Percentiles rank a stretch among this genome's conserved stretches.
Conservation (phyloP, 169 alveolate species). For the Plasmodium billcollinsi region DNA sequence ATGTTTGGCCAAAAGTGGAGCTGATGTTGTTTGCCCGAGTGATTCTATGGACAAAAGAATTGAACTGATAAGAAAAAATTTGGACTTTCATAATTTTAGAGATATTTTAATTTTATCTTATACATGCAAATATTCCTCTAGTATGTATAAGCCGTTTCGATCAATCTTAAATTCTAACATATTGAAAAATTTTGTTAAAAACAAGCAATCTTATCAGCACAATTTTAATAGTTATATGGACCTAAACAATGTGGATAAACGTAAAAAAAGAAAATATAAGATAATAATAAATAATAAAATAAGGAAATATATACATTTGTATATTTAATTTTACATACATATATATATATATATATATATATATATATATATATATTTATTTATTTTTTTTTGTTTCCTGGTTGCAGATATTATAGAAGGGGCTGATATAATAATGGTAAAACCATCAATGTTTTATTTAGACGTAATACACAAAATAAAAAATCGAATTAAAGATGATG, state of each 20-base stretch:
- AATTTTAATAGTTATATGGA: slow-evolving; percentile 78
- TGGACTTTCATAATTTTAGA: slow-evolving; percentile 79
- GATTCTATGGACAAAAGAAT: slow-evolving; percentile 94
- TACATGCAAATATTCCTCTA: slow-evolving; percentile 89
- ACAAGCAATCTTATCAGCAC: slow-evolving; percentile 87
- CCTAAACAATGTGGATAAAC: slow-evolving; percentile 73
- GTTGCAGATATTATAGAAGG: slow-evolving; percentile 81
- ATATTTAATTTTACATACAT: background rate
- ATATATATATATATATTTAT: background rate
- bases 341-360: background rate
- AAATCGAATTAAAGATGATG: slow-evolving; percentile 65
- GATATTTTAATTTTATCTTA: slow-evolving; percentile 88
- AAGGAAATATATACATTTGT: background rate
- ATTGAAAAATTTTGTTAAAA: slow-evolving; percentile 77
- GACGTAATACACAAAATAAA: slow-evolving; percentile 78
- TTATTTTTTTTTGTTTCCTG: background rate
- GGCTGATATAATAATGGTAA: slow-evolving; percentile 82
- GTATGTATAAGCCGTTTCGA: slow-evolving; percentile 91
- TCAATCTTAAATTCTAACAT: slow-evolving; percentile 89
- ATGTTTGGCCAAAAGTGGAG: slow-evolving; percentile 88
- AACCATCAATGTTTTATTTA: slow-evolving; percentile 81
- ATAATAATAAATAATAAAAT: no score
- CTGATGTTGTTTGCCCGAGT: slow-evolving; percentile 91
- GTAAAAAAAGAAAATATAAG: slow-evolving; percentile 6
- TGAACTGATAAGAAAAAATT: slow-evolving; percentile 84